Evolutionary conservation across 805 yeast species (phyloP).

Genomic region (Wilhelminamyces savonicus): DNA sequence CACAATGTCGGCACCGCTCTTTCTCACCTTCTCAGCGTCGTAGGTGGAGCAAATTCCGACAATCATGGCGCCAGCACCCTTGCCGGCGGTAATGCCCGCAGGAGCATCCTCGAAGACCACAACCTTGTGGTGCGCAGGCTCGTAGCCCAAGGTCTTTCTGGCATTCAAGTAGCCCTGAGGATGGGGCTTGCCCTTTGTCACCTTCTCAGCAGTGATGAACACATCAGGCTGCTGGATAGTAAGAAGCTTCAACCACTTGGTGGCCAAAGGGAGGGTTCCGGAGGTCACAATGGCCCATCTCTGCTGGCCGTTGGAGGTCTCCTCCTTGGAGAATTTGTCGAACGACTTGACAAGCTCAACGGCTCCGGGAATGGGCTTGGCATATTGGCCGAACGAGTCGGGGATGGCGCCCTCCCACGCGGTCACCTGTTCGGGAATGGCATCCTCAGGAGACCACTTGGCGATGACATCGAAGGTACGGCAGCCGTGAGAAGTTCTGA

Average conservation of each 20-base stretch:
- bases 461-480: slow-evolving; percentile 75
- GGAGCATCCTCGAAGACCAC: slow-evolving; percentile 88
- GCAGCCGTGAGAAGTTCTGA: slow-evolving; percentile 75
- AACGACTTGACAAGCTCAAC: slow-evolving; percentile 52
- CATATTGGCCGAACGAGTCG: slow-evolving; percentile 63
- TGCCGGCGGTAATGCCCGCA: slow-evolving; percentile 80
- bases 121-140: slow-evolving; percentile 27
- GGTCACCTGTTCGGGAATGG: slow-evolving; percentile 57
- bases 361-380: slow-evolving; percentile 74
- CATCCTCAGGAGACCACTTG: slow-evolving; percentile 70
- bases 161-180: slow-evolving; percentile 77
- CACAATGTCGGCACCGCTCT: slow-evolving; percentile 76
- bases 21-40: slow-evolving; percentile 59
- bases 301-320: slow-evolving; percentile 35
- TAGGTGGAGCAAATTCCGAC: slow-evolving; percentile 82
- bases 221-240: slow-evolving; percentile 57
- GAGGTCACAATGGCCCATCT: slow-evolving; percentile 88
- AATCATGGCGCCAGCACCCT: slow-evolving; percentile 75
- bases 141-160: slow-evolving; percentile 39
- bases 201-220: slow-evolving; percentile 80
- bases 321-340: slow-evolving; percentile 40
- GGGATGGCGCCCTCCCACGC: slow-evolving; percentile 67
- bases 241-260: slow-evolving; percentile 70
- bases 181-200: slow-evolving; percentile 75
- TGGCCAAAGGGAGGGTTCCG: slow-evolving; percentile 72